Base-by-base conservation (phyloP, 192 early-diverging fungal species). In the Backusella luteola region DNA sequence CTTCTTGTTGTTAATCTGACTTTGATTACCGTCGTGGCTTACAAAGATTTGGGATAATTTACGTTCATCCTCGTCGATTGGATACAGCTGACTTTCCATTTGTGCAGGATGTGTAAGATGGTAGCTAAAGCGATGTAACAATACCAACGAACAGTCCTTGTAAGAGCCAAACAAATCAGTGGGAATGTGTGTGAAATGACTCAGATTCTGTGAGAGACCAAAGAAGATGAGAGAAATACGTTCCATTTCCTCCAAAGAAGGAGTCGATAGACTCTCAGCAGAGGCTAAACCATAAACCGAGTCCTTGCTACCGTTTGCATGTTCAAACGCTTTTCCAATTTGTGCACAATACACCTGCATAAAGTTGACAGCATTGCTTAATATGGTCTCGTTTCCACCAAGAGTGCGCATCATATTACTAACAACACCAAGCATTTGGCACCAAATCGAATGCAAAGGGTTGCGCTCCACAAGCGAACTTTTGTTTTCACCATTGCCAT, bases 201-300 rank as follows among this genome's bases (percentile, higher is more conserved):
- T 23, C 29, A 71, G 41, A 6, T 29, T 49, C 73, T 85, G 81
- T 1, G 88, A 78, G 15, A 89, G 73, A 32, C 85, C 75, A 67
- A 85, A 87, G 36, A 89, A 82, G 46, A 89, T 71, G 79, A 85
- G 86, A 21, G 84, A 87, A 17, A 84, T 87, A 19, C 84, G 59
- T 66, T 88, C 84, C 66, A 89, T 83, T 53, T 89, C 88, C 66
- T 85, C 84, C 36, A 89, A 39, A 17, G 83, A 76, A 46, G 82
- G 81, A 26, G 81, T 83, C 1, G 85, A 80, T 23, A 89, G 71
- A 6, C 74, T 73, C 41, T 74, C 70, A 6, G 74, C 52, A 17
- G 74, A 53, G n/a, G 52, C 14, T 19, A 76, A 53, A 9, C 72
- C 78, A 32, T 71, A 17, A 15, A 59, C 29, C 9, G 71, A 32